Evolutionary conservation across 1,284 basidiomycete genomes (phyloP).

Genomic region (Leccinum colubrinum): DNA sequence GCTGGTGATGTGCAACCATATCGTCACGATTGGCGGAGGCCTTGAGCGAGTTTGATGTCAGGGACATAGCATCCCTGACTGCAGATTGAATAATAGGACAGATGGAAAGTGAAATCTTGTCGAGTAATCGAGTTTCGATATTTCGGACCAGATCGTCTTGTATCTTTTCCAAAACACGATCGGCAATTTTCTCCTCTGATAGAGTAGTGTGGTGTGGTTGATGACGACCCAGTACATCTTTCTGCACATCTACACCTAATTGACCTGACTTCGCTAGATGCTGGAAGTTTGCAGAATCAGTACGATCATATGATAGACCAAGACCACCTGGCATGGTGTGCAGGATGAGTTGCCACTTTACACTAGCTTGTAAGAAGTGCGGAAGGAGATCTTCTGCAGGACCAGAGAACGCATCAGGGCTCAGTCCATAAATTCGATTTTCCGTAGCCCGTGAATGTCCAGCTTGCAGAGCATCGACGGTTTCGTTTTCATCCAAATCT

Average conservation of each 20-base stretch:
- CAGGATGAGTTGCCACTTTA: neutral
- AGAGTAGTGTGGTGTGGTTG: neutral
- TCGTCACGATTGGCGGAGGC: neutral
- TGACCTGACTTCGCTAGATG: neutral
- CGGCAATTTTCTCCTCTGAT: neutral
- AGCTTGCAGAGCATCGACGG: neutral
- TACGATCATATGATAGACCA: neutral
- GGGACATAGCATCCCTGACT: neutral
- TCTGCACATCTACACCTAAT: neutral
- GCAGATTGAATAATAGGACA: neutral
- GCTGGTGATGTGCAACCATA: neutral
- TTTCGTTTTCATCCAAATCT: too few relatives aligned
- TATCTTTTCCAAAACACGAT: neutral
- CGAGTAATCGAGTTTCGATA: neutral
- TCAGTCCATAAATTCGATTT: neutral
- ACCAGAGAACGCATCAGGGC: neutral
- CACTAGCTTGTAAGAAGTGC: neutral
- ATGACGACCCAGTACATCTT: neutral
- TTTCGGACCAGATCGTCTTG: neutral
- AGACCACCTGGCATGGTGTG: neutral
- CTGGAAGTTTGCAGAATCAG: neutral
- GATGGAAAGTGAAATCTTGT: neutral
- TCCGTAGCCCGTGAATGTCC: neutral
- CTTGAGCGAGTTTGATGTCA: neutral
- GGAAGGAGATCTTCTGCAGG: neutral